Base-by-base conservation (phyloP, 2,329 filamentous ascomycete species). In the Cordyceps javanica region DNA sequence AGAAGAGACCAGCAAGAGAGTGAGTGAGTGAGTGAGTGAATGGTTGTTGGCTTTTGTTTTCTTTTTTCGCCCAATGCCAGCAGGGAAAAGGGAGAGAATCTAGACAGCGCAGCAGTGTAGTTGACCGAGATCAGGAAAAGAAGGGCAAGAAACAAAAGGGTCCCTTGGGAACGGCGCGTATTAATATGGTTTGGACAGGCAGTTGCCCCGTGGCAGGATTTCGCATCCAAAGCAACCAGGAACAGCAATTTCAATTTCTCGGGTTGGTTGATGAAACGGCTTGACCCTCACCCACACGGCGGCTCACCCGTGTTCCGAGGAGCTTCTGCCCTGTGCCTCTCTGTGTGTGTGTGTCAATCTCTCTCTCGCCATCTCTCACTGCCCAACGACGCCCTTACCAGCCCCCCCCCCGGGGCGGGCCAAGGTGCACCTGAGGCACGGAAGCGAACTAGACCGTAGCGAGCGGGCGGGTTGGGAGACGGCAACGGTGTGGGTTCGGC, bases 251-350 rank as follows among this genome's bases (percentile, higher is more conserved):
- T 38, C 5, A 57, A 34, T 39, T 23, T 26, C 28, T 38, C 39
- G 48, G 9, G 23, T 23, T 11, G 21, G 39, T 42, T 39, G 26
- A 13, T 57, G 55, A 57, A 57, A 57, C 55, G 42, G 10, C 55
- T 51, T 51, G 55, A 46, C 38, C 55, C 3, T 51, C 32, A 51
- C 46, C 39, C 42, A 42, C 23, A 41, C 25, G 36, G 45, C 55
- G 55, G 55, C 55, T 57, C 21, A 19, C 28, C 19, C 14, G 14
- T 16, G 23, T 57, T 57, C 55, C 55, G 55, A 38, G 26, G 21
- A 3, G 7, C 14, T n/a, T n/a, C n/a, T n/a, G n/a, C n/a, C n/a
- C n/a, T n/a, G n/a, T n/a, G n/a, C n/a, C n/a, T n/a, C n/a, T n/a
- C n/a, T n/a, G n/a, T n/a, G n/a, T n/a, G n/a, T n/a, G n/a, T n/a